Conservation (phyloP, 1,284 basidiomycete genomes). For the Tilletiopsis washingtonensis region DNA sequence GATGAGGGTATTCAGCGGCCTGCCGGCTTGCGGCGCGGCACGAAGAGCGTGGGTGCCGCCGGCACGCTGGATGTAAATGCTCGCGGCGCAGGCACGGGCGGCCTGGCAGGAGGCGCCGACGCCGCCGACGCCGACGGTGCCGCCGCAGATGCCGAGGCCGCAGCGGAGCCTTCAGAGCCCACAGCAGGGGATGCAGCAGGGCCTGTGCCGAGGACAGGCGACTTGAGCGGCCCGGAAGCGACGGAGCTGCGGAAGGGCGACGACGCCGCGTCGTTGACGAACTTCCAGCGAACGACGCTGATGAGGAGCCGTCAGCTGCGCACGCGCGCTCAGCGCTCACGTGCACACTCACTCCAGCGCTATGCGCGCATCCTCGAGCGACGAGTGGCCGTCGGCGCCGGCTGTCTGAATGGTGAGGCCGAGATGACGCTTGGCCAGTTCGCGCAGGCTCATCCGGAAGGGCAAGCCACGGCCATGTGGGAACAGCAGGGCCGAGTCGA, state of each 20-base stretch:
- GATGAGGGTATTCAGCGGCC: too few relatives aligned
- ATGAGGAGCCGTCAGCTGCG: not conserved
- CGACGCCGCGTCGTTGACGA: not conserved
- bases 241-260: not conserved
- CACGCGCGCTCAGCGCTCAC: not conserved
- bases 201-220: too few relatives aligned
- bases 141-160: too few relatives aligned
- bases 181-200: too few relatives aligned
- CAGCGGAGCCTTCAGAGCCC: too few relatives aligned
- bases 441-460: conserved; percentile 32
- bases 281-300: conserved; percentile 5
- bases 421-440: conserved; percentile 28
- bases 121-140: too few relatives aligned
- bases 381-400: conserved; percentile 31
- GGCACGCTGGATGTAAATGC: too few relatives aligned
- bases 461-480: conserved; percentile 39
- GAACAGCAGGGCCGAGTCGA: conserved; percentile 39
- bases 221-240: too few relatives aligned
- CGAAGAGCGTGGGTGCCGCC: too few relatives aligned
- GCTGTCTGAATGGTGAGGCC: conserved; percentile 39
- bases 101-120: too few relatives aligned
- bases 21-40: too few relatives aligned
- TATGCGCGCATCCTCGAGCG: conserved; percentile 30
- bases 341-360: conserved; percentile 5
- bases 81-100: too few relatives aligned